Conservation (phyloP, 1,284 basidiomycete species). For the Wallemia hederae region DNA sequence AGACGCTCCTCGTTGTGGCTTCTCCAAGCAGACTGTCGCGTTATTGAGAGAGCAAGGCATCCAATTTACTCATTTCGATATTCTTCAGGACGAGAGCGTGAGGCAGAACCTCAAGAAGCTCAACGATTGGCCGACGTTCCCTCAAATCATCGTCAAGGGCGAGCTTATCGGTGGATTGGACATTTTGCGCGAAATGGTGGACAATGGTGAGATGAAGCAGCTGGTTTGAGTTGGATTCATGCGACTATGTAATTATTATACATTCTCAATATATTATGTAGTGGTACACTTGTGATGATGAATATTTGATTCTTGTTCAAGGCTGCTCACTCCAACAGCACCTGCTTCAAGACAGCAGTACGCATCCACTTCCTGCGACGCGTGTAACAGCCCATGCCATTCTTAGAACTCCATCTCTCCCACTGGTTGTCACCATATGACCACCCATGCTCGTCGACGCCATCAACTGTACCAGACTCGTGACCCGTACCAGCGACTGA, state of each 20-base stretch:
- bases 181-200: constrained; percentile 18
- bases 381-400: not conserved
- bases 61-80: constrained; percentile 41
- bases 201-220: constrained; percentile 32
- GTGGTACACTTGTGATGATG: not conserved
- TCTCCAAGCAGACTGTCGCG: constrained; percentile 37
- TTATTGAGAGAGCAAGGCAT: constrained; percentile 31
- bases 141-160: constrained; percentile 32
- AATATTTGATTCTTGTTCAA: not conserved
- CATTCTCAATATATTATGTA: not conserved
- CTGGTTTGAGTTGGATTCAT: constrained; percentile 17
- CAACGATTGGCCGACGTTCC: constrained; percentile 38
- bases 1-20: constrained; percentile 56
- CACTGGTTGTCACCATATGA: constrained; percentile 1
- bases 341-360: not conserved
- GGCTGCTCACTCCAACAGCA: not conserved
- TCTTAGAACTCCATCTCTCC: not conserved
- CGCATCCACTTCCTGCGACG: not conserved
- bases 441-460: not conserved
- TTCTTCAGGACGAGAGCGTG: constrained; percentile 37
- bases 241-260: too few species aligned
- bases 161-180: constrained; percentile 39
- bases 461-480: not conserved
- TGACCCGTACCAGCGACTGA: not conserved
- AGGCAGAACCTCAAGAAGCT: constrained; percentile 30